Conservation (phyloP, 179 eudicot species). For the Drosera spatulata region DNA sequence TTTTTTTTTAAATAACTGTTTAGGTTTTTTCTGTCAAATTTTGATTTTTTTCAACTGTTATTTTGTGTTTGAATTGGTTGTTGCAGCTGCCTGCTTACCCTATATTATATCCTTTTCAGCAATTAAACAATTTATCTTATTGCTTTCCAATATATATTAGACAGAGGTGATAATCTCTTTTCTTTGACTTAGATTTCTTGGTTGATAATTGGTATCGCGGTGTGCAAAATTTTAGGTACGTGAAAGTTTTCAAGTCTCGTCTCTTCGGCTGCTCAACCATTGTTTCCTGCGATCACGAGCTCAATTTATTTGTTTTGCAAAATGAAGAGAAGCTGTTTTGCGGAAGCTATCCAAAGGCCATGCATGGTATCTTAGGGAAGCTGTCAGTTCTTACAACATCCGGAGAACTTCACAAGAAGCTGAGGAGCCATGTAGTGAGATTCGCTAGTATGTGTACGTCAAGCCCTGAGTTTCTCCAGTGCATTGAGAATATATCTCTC, state of each 20-base stretch:
- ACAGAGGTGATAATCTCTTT: no score
- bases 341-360: constrained; percentile 36
- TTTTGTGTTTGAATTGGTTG: no score
- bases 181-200: no score
- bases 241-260: constrained; percentile 40
- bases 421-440: constrained; percentile 25
- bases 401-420: constrained; percentile 37
- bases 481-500: constrained; percentile 18
- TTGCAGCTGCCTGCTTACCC: no score
- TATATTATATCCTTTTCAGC: no score
- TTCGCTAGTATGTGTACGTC: constrained; percentile 20
- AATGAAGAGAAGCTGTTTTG: constrained; percentile 44
- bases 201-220: no score
- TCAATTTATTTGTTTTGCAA: constrained; percentile 34
- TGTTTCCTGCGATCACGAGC: constrained; percentile 49
- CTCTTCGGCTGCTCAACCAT: constrained; percentile 38
- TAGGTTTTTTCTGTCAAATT: no score
- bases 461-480: constrained; percentile 19
- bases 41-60: no score
- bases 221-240: constrained; percentile 22
- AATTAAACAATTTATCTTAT: no score
- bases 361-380: constrained; percentile 36
- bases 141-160: no score
- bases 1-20: no score
- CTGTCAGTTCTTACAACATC: constrained; percentile 29